Percentiles rank a stretch among this genome's conserved stretches.
Conservation (phyloP, 2,329 filamentous ascomycete species). For the Sarocladium oryzae region DNA sequence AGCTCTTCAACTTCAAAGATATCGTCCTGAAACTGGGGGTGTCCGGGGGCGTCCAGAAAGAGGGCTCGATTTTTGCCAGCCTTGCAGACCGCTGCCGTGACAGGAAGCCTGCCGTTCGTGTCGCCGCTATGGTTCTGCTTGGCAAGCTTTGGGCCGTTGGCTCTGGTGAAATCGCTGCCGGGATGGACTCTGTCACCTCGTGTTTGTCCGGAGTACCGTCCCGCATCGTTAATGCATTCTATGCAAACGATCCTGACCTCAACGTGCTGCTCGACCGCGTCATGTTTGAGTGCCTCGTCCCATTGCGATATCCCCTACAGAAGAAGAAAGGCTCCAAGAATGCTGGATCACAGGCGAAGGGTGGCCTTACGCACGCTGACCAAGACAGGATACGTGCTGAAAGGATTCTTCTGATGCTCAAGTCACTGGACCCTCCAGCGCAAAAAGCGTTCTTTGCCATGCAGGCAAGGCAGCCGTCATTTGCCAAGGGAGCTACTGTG, state of each 20-base stretch:
- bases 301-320: slow-evolving; percentile 71
- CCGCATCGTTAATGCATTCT: slow-evolving; percentile 79
- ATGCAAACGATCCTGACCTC: slow-evolving; percentile 82
- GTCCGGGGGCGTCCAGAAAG: slow-evolving; percentile 66
- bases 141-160: slow-evolving; percentile 92
- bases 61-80: slow-evolving; percentile 72
- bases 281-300: slow-evolving; percentile 82
- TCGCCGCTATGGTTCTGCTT: slow-evolving; percentile 79
- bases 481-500: slow-evolving; percentile 66
- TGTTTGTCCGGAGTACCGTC: slow-evolving; percentile 79
- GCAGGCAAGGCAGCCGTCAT: slow-evolving; percentile 69
- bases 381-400: slow-evolving; percentile 75
- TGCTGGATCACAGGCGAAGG: slow-evolving; percentile 35
- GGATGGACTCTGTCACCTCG: slow-evolving; percentile 66
- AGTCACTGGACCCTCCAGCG: slow-evolving; percentile 68
- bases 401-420: slow-evolving; percentile 75
- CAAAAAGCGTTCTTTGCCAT: slow-evolving; percentile 85
- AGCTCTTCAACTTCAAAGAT: slow-evolving; percentile 71
- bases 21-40: slow-evolving; percentile 76
- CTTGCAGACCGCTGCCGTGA: slow-evolving; percentile 87
- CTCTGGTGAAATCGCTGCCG: slow-evolving; percentile 75
- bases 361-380: slow-evolving; percentile 46
- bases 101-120: slow-evolving; percentile 71
- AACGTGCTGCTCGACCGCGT: slow-evolving; percentile 80
- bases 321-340: slow-evolving; percentile 57